These are phyloP conservation scores for Trypanosoma scelopori DNA, from an alignment of 208 protist species.

Conservation along the genomic window DNA sequence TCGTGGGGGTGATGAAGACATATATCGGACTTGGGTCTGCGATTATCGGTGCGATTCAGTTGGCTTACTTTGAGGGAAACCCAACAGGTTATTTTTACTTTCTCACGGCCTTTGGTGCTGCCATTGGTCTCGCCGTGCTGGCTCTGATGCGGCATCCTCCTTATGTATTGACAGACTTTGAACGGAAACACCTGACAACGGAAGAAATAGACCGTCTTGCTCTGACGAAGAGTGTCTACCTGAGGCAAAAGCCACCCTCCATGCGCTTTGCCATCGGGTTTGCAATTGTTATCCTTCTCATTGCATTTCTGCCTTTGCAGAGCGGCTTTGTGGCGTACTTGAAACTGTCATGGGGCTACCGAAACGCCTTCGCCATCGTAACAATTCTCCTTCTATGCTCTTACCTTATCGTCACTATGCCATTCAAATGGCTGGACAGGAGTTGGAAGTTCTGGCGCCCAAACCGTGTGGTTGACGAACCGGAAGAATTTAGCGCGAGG, in stretches of 20 bases:
- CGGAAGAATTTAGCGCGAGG: neutral
- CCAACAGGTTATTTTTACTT: constrained; percentile 64
- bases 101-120: constrained; percentile 37
- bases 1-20: constrained; percentile 86
- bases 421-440: constrained; percentile 15
- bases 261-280: constrained; percentile 28
- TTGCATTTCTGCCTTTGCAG: constrained; percentile 30
- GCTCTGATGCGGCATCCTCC: constrained; percentile 63
- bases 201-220: constrained; percentile 32
- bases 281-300: constrained; percentile 22
- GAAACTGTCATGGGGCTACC: constrained; percentile 28
- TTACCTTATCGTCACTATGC: constrained; percentile 17
- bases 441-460: constrained; percentile 19
- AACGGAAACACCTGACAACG: constrained; percentile 41
- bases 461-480: neutral
- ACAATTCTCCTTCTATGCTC: neutral
- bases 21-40: constrained; percentile 81
- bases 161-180: constrained; percentile 68
- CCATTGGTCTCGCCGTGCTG: constrained; percentile 41
- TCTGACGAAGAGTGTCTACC: constrained; percentile 35
- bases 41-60: constrained; percentile 62
- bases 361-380: constrained; percentile 15
- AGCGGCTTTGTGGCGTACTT: constrained; percentile 47
- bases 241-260: constrained; percentile 22
- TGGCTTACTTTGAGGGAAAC: constrained; percentile 68